Conservation (phyloP, 305 asterid species). For the Striga hermonthica region DNA sequence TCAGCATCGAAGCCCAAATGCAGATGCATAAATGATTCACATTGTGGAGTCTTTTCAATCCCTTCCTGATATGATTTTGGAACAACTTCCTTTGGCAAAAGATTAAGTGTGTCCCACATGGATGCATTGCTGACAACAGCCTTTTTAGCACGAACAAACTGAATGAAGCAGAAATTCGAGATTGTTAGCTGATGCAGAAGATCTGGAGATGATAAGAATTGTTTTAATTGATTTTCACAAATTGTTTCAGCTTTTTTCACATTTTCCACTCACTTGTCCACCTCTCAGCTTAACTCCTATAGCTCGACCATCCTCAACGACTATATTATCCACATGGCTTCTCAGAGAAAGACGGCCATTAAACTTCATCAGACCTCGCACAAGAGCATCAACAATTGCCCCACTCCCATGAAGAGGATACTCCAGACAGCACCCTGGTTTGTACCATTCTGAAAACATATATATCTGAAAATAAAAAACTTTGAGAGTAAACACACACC, state of each 20-base stretch:
- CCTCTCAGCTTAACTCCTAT: slow-evolving; percentile 78
- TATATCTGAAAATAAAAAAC: slow-evolving; percentile 50
- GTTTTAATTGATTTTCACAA: neutral
- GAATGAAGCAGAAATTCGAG: slow-evolving; percentile 28
- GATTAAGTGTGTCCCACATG: slow-evolving; percentile 85
- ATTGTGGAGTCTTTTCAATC: slow-evolving; percentile 66
- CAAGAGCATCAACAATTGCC: slow-evolving; percentile 77
- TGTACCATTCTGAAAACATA: slow-evolving; percentile 96
- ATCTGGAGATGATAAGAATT: neutral
- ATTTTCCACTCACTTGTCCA: slow-evolving; percentile 67
- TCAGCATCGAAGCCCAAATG: slow-evolving; percentile 82
- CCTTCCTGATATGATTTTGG: slow-evolving; percentile 64
- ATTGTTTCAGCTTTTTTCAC: neutral
- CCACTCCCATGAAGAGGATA: slow-evolving; percentile 93
- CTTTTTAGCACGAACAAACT: slow-evolving; percentile 82
- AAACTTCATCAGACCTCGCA: slow-evolving; percentile 73
- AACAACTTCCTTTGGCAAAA: slow-evolving; percentile 62
- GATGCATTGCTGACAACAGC: slow-evolving; percentile 94
- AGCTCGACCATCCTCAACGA: slow-evolving; percentile 87
- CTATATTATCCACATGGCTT: slow-evolving; percentile 74
- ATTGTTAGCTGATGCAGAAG: neutral
- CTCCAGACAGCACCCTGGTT: slow-evolving; percentile 80
- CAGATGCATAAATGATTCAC: slow-evolving; percentile 97
- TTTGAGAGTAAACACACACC: neutral
- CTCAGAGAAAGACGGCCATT: slow-evolving; percentile 77